These are phyloP conservation scores for Ascochyta rabiei DNA, from an alignment of 2,329 filamentous ascomycete species.

Conservation along the genomic window DNA sequence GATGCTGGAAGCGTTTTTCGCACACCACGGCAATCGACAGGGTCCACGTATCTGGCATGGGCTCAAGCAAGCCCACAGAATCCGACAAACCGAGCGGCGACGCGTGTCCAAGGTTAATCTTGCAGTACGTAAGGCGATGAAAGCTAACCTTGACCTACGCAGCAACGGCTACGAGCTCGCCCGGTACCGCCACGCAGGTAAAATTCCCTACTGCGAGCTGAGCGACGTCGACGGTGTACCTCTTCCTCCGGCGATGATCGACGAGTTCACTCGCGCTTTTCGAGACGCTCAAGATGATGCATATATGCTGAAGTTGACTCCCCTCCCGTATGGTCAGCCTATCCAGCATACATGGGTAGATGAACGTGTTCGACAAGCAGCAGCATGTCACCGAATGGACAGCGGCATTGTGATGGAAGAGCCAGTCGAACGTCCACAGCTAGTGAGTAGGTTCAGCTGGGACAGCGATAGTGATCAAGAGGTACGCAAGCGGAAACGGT, in stretches of 20 bases:
- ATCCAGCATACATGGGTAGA: background rate
- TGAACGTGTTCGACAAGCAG: background rate
- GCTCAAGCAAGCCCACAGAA: background rate
- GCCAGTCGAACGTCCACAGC: background rate
- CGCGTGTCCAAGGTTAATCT: background rate
- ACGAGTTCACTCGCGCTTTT: background rate
- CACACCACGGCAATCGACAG: background rate
- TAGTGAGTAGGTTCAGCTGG: constrained; percentile 8
- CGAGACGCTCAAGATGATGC: background rate
- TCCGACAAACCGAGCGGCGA: background rate
- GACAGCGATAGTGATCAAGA: background rate
- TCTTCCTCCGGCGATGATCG: background rate
- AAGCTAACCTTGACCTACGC: background rate
- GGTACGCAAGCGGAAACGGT: background rate
- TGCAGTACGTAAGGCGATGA: constrained; percentile 2
- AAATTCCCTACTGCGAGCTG: constrained; percentile 1
- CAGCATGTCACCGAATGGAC: background rate
- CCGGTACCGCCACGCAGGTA: background rate
- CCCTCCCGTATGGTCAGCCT: background rate
- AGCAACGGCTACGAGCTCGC: background rate
- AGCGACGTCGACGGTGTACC: constrained; percentile 6
- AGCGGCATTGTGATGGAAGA: background rate
- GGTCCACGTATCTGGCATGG: background rate
- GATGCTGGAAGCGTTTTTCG: background rate
- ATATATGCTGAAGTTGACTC: background rate